phyloP scores from a whole-genome alignment of 495 filamentous ascomycete species.

The Talaromyces ruber region DNA sequence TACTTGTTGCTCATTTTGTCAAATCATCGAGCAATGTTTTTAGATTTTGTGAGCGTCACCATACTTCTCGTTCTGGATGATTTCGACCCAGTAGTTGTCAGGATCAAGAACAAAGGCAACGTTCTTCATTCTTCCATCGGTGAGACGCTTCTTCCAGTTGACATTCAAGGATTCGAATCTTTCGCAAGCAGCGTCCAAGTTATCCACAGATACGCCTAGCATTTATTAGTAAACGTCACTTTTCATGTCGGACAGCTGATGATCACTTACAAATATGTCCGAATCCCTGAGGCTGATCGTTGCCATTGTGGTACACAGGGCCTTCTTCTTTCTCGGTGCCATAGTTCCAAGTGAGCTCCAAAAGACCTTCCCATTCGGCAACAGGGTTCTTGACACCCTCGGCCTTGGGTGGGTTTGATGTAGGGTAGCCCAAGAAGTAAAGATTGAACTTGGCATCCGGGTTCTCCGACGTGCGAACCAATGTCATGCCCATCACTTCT shows the following conservation, averaged over 20 bases:
- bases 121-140: constrained; percentile 86
- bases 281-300: constrained; percentile 85
- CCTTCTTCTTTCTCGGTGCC: constrained; percentile 84
- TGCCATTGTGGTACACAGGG: constrained; percentile 89
- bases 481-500: constrained; percentile 79
- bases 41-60: constrained; percentile 3
- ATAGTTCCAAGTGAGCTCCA: constrained; percentile 95
- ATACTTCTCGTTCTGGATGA: constrained; percentile 60
- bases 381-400: constrained; percentile 47
- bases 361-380: constrained; percentile 67
- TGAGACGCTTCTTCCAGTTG: constrained; percentile 90
- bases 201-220: constrained; percentile 75
- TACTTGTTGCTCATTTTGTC: background rate
- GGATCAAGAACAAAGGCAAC: constrained; percentile 93
- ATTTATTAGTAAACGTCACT: constrained; percentile 13
- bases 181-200: constrained; percentile 74
- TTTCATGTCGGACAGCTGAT: background rate
- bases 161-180: constrained; percentile 75
- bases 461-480: constrained; percentile 65
- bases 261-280: constrained; percentile 70
- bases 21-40: background rate
- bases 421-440: constrained; percentile 82
- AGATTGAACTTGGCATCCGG: constrained; percentile 70
- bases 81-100: constrained; percentile 87
- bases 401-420: constrained; percentile 33